These are phyloP conservation scores for Gloeopeniophorella convolvens DNA, from an alignment of 768 basidiomycete genomes.

Conservation along the genomic window DNA sequence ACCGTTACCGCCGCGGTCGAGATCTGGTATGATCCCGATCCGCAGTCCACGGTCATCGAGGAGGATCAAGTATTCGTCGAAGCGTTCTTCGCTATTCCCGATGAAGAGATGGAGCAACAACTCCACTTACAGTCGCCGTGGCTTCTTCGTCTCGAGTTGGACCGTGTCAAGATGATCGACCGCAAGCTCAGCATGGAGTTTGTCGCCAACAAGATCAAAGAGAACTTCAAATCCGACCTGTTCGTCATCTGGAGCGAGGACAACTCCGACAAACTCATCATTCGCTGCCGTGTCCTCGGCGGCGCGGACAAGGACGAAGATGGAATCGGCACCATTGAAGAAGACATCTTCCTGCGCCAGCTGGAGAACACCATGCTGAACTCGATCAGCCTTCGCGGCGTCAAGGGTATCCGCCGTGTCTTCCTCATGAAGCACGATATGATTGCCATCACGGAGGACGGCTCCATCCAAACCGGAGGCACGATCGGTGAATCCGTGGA, in stretches of 20 bases:
- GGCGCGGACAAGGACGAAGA: constrained; percentile 84
- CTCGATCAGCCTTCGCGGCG: constrained; percentile 90
- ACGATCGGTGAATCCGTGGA: constrained; percentile 31
- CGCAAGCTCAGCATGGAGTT: constrained; percentile 93
- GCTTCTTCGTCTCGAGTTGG: constrained; percentile 94
- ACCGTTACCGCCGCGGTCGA: constrained; percentile 94
- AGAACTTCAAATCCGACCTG: constrained; percentile 91
- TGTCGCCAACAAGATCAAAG: constrained; percentile 88
- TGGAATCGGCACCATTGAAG: constrained; percentile 66
- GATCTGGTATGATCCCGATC: constrained; percentile 97
- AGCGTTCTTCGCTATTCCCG: constrained; percentile 98
- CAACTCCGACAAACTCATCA: constrained; percentile 94
- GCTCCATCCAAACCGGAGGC: constrained; percentile 49
- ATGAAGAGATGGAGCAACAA: constrained; percentile 90
- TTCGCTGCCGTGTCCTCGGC: constrained; percentile 90
- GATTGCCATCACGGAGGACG: constrained; percentile 55
- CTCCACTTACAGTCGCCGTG: constrained; percentile 91
- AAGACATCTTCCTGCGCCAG: constrained; percentile 94
- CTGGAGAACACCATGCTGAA: constrained; percentile 96
- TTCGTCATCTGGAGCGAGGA: constrained; percentile 99
- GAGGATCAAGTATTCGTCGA: constrained; percentile 95
- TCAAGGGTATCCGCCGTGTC: constrained; percentile 83
- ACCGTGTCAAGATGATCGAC: constrained; percentile 97
- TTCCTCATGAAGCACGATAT: constrained; percentile 90
- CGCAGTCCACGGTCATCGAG: constrained; percentile 87